Evolutionary conservation across 345 rosid genomes (phyloP).

Genomic region (Populus alba): DNA sequence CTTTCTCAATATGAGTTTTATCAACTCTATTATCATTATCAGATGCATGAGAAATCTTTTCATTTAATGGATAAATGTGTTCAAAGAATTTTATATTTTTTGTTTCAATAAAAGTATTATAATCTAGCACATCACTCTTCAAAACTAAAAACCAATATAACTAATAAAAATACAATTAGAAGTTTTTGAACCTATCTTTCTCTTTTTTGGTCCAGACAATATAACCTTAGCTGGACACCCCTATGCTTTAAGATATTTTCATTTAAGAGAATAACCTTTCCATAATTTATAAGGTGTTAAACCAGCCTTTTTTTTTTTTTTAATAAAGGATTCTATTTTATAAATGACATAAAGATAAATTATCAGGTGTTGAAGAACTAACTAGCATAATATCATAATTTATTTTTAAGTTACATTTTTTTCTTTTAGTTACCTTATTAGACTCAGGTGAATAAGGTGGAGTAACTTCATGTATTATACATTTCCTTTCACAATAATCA

Average conservation of each 20-base stretch:
- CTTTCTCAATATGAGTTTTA: neutral
- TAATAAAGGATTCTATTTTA: neutral
- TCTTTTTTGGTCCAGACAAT: neutral
- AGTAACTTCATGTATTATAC: no score
- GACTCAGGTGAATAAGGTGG: no score
- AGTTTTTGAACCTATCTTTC: no score
- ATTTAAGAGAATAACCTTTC: neutral
- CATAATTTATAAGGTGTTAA: neutral
- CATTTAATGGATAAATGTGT: neutral
- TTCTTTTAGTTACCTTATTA: no score
- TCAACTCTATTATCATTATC: no score
- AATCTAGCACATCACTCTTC: neutral
- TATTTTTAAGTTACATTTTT: no score
- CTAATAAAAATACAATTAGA: no score
- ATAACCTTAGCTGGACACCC: neutral
- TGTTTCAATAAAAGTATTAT: neutral
- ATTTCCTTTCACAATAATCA: no score
- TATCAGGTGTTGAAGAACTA: neutral
- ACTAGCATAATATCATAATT: neutral
- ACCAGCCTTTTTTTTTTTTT: neutral
- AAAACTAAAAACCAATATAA: no score
- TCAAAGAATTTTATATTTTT: neutral
- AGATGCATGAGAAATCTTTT: neutral
- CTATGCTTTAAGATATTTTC: neutral
- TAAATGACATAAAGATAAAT: neutral